Base-by-base conservation (phyloP, 78 protist genomes). In the Creolimax fragrantissima region DNA sequence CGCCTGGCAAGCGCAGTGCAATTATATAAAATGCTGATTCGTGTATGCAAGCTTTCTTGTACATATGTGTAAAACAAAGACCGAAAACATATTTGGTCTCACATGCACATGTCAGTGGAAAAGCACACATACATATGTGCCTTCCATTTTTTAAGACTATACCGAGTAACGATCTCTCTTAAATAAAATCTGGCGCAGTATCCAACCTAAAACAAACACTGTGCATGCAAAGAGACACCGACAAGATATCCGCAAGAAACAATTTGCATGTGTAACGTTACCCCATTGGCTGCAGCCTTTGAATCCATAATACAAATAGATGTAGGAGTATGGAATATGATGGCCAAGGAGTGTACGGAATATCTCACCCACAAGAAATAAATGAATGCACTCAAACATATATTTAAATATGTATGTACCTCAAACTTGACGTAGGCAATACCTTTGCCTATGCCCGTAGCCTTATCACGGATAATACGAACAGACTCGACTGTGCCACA, bases 381-480 rank as follows among this genome's bases (percentile, higher is more conserved):
- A n/a, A n/a, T n/a, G n/a, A n/a, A n/a, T n/a, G n/a, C n/a, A n/a
- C n/a, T n/a, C n/a, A n/a, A n/a, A n/a, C n/a, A n/a, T n/a, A n/a
- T n/a, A n/a, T n/a, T n/a, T n/a, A n/a, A n/a, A n/a, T n/a, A n/a
- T n/a, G n/a, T 24, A 88, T 35, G 5, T 42, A 90, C 92, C 92
- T 83, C 44, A 7, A 91, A 91, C 6, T 83, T 81, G 5, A 91
- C 85, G 44, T 35, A 91, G 4, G 92, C 92, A 11, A 91, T 91
- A 6, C 92, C 92, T 42, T 91, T 91, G 84, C 92, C 89, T 17
- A 91, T 81, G 85, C 81, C 81, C 41, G 85, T 91, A 37, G 7
- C 44, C 42, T 91, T 91, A 45, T 91, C 92, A 32, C 92, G 90
- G 4, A 91, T 5, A 6, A 44, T 41, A 35, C 92, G 35, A 36